Evolutionary conservation across 2,329 filamentous ascomycete species (phyloP).

Genomic region (Penicillium concentricum): DNA sequence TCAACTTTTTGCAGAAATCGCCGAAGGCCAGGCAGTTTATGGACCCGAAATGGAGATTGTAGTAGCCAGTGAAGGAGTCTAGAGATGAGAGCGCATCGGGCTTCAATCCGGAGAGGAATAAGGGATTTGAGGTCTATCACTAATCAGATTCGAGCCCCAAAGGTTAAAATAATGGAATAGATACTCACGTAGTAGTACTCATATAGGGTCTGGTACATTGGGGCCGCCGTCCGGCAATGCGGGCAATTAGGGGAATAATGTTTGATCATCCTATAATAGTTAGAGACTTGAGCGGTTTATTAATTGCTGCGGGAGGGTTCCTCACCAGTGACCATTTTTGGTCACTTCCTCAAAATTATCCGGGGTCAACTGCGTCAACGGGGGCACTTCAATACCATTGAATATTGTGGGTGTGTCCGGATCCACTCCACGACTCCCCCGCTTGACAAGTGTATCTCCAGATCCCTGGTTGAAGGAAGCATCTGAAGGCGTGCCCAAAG

Average conservation of each 20-base stretch:
- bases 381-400: conserved; percentile 53
- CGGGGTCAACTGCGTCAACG: conserved; percentile 50
- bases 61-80: conserved; percentile 74
- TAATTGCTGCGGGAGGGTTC: conserved; percentile 1
- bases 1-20: conserved; percentile 70
- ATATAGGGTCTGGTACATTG: conserved; percentile 86
- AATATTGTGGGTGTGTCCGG: conserved; percentile 35
- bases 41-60: conserved; percentile 83
- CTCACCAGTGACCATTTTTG: conserved; percentile 54
- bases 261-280: conserved; percentile 50
- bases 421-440: conserved; percentile 22
- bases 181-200: conserved; percentile 72
- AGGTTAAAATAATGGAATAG: conserved; percentile 4
- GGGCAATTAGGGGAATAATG: conserved; percentile 55
- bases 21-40: conserved; percentile 83
- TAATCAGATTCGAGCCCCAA: conserved; percentile 21
- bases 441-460: conserved; percentile 28
- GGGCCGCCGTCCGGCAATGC: conserved; percentile 78
- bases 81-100: conserved; percentile 52
- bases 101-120: conserved; percentile 52
- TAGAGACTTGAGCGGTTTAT: conserved; percentile 8
- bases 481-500: conserved; percentile 31
- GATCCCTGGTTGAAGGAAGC: conserved; percentile 16
- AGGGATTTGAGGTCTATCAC: conserved; percentile 70
- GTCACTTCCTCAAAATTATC: conserved; percentile 49